Evolutionary conservation across 257 asterid genomes (phyloP).

Genomic region (Solanum pinnatisectum): DNA sequence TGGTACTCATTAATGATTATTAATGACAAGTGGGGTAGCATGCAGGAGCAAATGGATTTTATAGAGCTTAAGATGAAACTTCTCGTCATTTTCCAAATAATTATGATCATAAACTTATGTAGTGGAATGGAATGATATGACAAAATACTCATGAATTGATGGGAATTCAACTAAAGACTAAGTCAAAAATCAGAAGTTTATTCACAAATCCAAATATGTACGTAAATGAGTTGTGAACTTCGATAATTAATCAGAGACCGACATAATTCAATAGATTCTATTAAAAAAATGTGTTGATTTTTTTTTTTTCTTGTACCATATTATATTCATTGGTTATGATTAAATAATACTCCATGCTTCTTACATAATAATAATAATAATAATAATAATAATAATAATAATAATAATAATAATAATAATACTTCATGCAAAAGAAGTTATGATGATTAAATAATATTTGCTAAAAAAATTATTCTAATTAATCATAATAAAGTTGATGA

Average conservation of each 20-base stretch:
- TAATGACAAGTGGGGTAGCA: not conserved
- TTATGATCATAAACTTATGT: not conserved
- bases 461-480: not conserved
- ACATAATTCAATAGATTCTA: not conserved
- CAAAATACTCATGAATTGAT: not conserved
- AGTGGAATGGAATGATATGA: not conserved
- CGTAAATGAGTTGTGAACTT: not conserved
- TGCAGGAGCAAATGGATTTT: not conserved
- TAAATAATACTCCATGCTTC: not conserved
- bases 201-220: not conserved
- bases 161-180: not conserved
- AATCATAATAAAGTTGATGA: not conserved
- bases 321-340: not conserved
- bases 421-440: not conserved
- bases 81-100: not conserved
- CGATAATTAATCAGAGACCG: not conserved
- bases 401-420: no score
- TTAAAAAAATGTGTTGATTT: not conserved
- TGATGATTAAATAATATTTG: not conserved
- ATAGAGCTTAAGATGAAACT: not conserved
- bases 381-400: no score
- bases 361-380: no score
- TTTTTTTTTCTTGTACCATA: not conserved
- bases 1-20: not conserved
- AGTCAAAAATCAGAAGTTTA: not conserved